These are phyloP conservation scores for Achaetomium macrosporum DNA, from an alignment of 2,329 filamentous ascomycete genomes.

Conservation along the genomic window DNA sequence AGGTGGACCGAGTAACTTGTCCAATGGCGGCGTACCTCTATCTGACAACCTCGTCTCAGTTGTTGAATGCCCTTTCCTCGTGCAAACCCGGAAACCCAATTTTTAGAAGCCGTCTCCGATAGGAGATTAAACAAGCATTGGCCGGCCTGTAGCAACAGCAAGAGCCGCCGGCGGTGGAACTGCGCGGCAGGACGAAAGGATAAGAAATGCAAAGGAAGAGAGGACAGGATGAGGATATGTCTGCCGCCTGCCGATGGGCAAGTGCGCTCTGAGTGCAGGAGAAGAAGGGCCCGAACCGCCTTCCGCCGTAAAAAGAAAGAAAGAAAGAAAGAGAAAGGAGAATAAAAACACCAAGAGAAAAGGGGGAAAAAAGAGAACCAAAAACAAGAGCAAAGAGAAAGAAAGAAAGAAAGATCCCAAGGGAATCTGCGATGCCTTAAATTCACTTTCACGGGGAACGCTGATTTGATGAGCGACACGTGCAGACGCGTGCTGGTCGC, in stretches of 20 bases:
- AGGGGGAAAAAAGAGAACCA: conserved; percentile 23
- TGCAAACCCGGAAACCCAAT: too few species aligned
- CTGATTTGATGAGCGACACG: conserved; percentile 7
- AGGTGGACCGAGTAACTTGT: too few species aligned
- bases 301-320: conserved; percentile 8
- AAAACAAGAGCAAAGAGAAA: conserved; percentile 27
- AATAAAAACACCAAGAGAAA: conserved; percentile 25
- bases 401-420: conserved; percentile 26
- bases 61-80: too few species aligned
- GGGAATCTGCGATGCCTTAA: conserved; percentile 9
- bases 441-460: conserved; percentile 1
- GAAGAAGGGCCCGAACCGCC: neutral
- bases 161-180: neutral
- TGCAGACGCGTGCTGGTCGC: conserved; percentile 5
- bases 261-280: neutral
- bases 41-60: too few species aligned
- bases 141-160: too few species aligned
- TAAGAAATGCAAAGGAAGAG: neutral
- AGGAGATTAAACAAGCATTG: too few species aligned
- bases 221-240: neutral
- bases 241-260: neutral
- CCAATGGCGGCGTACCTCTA: too few species aligned
- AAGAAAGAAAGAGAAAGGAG: conserved; percentile 27
- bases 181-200: neutral
- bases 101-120: too few species aligned